Percentiles rank a stretch among this genome's conserved stretches.
Conservation (phyloP, 306 rosid species). For the Vigna nakashimae region DNA sequence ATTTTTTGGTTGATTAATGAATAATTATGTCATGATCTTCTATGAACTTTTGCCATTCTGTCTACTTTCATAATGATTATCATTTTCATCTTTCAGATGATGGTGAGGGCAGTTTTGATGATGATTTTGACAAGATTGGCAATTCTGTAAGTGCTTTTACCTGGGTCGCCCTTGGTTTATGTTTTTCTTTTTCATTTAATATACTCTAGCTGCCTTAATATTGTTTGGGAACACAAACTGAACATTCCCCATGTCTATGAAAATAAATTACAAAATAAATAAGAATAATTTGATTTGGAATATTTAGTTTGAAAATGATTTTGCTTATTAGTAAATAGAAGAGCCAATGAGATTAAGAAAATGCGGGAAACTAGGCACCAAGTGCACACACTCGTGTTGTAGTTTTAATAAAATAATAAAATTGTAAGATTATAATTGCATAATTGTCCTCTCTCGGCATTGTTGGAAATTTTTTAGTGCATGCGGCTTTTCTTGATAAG, state of each 20-base stretch:
- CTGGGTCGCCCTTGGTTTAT: constrained; percentile 25
- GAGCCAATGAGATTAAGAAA: neutral
- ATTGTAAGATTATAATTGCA: constrained; percentile 4
- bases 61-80: constrained; percentile 33
- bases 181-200: constrained; percentile 22
- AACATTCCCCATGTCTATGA: constrained; percentile 8
- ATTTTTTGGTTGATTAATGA: constrained; percentile 16
- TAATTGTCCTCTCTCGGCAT: constrained; percentile 1
- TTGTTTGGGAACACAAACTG: constrained; percentile 11
- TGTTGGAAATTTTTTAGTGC: neutral
- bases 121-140: constrained; percentile 96
- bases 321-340: constrained; percentile 17
- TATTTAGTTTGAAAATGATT: constrained; percentile 5
- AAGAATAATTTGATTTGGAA: constrained; percentile 1
- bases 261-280: neutral
- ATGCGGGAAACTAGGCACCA: constrained; percentile 1
- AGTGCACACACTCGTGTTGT: neutral
- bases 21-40: constrained; percentile 27
- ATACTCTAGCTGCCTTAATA: constrained; percentile 4
- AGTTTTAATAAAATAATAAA: neutral
- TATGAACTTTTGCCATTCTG: constrained; percentile 10
- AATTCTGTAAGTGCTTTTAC: constrained; percentile 73
- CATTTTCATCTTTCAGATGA: constrained; percentile 68
- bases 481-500: constrained; percentile 4
- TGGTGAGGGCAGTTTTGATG: constrained; percentile 85